These are phyloP conservation scores for Saturnispora besseyi DNA, from an alignment of 805 yeast species.

Conservation along the genomic window DNA sequence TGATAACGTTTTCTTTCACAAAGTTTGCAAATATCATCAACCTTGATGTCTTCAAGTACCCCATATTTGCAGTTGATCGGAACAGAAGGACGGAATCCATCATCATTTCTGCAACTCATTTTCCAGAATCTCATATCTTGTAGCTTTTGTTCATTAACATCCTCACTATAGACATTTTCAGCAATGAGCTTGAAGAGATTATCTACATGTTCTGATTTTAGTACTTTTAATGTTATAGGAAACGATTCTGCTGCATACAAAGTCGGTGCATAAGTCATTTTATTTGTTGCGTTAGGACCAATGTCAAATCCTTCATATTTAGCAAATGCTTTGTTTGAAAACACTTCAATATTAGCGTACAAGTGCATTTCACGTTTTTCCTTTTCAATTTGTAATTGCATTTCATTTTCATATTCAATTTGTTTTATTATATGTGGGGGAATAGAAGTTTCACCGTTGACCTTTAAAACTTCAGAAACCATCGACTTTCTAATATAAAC, in stretches of 20 bases:
- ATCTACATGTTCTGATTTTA: conserved; percentile 45
- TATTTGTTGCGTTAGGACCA: conserved; percentile 49
- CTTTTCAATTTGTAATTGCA: conserved; percentile 41
- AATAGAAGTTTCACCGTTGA: conserved; percentile 42
- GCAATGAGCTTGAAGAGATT: conserved; percentile 45
- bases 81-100: conserved; percentile 55
- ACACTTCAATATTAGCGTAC: conserved; percentile 49
- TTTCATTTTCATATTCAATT: conserved; percentile 54
- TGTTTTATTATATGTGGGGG: conserved; percentile 64
- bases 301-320: conserved; percentile 67
- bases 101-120: conserved; percentile 59
- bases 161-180: conserved; percentile 29
- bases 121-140: conserved; percentile 48
- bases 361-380: conserved; percentile 67
- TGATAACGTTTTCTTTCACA: conserved; percentile 27
- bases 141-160: conserved; percentile 16
- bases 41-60: conserved; percentile 26
- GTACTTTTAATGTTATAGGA: conserved; percentile 43
- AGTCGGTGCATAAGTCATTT: conserved; percentile 39
- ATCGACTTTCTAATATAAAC: conserved; percentile 73
- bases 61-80: conserved; percentile 26
- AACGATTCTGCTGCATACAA: conserved; percentile 38
- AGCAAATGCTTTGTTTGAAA: conserved; percentile 44
- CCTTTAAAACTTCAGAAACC: conserved; percentile 49
- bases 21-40: conserved; percentile 44